Evolutionary conservation across 306 rosid species (phyloP).

Genomic region (Corylus heterophylla): DNA sequence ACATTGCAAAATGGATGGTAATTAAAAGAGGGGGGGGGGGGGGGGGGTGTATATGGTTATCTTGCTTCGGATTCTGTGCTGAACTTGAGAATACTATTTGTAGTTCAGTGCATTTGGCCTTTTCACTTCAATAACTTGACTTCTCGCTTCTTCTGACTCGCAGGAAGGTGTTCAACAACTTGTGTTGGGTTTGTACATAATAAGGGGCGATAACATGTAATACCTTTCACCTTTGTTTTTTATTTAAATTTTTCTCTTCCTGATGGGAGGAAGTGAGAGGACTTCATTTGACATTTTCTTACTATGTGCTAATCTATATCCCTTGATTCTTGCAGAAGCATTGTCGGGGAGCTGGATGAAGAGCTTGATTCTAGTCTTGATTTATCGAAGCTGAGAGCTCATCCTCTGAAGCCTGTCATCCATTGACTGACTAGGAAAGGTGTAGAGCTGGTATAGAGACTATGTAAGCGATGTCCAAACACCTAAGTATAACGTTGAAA

Average conservation of each 20-base stretch:
- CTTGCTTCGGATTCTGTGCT: no score
- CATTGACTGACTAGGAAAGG: constrained; percentile 44
- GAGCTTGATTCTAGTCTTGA: constrained; percentile 83
- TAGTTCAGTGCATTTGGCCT: neutral
- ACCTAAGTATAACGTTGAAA: neutral
- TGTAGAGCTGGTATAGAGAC: constrained; percentile 15
- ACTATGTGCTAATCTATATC: neutral
- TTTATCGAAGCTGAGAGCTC: constrained; percentile 82
- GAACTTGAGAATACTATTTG: neutral
- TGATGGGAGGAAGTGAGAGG: neutral
- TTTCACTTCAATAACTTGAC: constrained; percentile 3
- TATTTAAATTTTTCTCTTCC: neutral
- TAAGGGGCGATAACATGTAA: constrained; percentile 98
- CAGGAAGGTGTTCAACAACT: constrained; percentile 99
- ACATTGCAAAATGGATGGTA: no score
- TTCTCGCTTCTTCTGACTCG: constrained; percentile 25
- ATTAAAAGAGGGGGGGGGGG: no score
- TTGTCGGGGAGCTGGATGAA: constrained; percentile 93
- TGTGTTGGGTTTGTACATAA: constrained; percentile 86
- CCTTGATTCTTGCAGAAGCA: constrained; percentile 68
- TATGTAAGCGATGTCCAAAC: neutral
- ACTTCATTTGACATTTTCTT: neutral
- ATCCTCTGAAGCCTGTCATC: constrained; percentile 84
- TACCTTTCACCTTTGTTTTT: neutral
- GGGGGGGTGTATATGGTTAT: no score